Conservation (phyloP, 768 basidiomycete species). For the Suillus placidus region DNA sequence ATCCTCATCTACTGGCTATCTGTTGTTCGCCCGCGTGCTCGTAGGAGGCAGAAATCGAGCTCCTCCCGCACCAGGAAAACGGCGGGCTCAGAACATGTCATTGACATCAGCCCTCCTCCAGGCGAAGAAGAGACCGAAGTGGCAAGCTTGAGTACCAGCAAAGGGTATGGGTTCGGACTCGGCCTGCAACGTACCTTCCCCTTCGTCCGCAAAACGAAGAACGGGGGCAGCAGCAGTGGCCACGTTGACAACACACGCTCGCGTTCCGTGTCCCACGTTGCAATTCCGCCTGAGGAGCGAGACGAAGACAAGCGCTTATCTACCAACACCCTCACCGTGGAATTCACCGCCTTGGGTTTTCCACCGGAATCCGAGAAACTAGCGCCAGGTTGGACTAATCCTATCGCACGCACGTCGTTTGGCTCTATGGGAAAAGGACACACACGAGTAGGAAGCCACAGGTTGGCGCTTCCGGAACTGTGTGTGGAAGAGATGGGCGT, state of each 20-base stretch:
- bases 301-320: constrained; percentile 36
- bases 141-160: constrained; percentile 32
- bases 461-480: constrained; percentile 27
- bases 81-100: constrained; percentile 16
- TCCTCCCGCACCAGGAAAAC: background rate
- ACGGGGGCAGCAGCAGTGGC: constrained; percentile 23
- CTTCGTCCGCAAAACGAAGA: constrained; percentile 30
- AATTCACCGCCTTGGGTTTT: constrained; percentile 17
- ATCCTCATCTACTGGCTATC: constrained; percentile 46
- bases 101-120: constrained; percentile 15
- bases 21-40: constrained; percentile 50
- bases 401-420: constrained; percentile 19
- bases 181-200: constrained; percentile 31
- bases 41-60: constrained; percentile 25
- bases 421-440: constrained; percentile 18
- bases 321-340: constrained; percentile 24
- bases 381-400: constrained; percentile 35
- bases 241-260: constrained; percentile 11
- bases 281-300: constrained; percentile 23
- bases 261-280: constrained; percentile 25
- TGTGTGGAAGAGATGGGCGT: constrained; percentile 16
- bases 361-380: constrained; percentile 36
- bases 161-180: constrained; percentile 38
- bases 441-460: constrained; percentile 13
- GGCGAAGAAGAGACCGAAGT: constrained; percentile 29